Conservation (phyloP, 139 green algal genomes). For the Closterium sp. region DNA sequence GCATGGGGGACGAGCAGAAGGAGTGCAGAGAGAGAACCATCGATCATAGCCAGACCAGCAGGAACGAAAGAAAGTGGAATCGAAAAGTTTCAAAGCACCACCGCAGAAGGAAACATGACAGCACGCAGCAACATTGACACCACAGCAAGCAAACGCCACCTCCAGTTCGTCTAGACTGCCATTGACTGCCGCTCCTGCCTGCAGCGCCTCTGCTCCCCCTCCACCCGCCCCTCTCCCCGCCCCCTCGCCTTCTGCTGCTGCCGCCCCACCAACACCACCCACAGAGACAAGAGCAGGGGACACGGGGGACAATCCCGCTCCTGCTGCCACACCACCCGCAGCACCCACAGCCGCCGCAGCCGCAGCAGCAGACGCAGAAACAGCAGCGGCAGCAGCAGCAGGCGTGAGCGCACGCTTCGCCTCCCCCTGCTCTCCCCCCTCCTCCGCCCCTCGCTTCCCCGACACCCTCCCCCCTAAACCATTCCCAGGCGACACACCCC, state of each 20-base stretch:
- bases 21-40: no score
- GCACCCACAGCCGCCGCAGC: neutral
- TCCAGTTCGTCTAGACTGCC: neutral
- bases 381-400: constrained; percentile 3
- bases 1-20: no score
- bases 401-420: neutral
- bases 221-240: neutral
- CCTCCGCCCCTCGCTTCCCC: constrained; percentile 1
- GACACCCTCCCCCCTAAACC: neutral
- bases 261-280: neutral
- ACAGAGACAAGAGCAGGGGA: neutral
- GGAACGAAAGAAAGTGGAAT: no score
- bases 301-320: neutral
- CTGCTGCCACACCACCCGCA: no score
- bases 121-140: no score
- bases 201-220: neutral
- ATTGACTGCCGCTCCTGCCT: neutral
- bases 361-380: neutral
- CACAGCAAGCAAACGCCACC: neutral
- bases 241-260: neutral
- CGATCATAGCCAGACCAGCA: no score
- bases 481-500: neutral
- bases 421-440: neutral
- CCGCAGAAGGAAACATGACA: no score
- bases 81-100: no score